These are phyloP conservation scores for Phylloboletellus chloephorus DNA, from an alignment of 1,284 basidiomycete species.

Conservation along the genomic window DNA sequence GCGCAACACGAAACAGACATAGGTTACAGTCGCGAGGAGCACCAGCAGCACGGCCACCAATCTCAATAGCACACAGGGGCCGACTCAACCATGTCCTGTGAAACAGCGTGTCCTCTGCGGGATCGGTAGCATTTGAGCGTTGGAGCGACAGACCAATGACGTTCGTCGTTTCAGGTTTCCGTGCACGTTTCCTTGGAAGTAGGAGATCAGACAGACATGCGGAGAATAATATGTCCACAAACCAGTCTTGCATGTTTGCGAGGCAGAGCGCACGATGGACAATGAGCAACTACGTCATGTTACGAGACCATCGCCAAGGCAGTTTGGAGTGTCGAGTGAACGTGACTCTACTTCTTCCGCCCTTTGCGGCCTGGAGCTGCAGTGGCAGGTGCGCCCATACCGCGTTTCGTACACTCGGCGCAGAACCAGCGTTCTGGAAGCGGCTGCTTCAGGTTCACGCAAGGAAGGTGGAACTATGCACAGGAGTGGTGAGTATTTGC, in stretches of 20 bases:
- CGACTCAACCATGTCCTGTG: background rate
- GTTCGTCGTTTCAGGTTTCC: constrained; percentile 2
- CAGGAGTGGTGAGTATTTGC: constrained; percentile 15
- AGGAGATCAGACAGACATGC: background rate
- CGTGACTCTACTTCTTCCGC: constrained; percentile 35
- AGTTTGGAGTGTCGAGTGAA: background rate
- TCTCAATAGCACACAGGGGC: background rate
- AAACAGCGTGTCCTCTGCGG: no score
- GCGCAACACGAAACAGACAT: background rate
- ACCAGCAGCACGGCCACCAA: background rate
- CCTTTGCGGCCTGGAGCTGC: constrained; percentile 34
- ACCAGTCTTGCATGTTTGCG: background rate
- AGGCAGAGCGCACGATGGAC: background rate
- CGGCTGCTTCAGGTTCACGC: constrained; percentile 55
- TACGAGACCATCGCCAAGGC: no score
- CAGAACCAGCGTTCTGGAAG: constrained; percentile 61
- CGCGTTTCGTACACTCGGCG: constrained; percentile 42
- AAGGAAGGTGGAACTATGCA: constrained; percentile 55
- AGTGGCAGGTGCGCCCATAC: constrained; percentile 28
- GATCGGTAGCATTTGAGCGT: no score
- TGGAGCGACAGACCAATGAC: background rate
- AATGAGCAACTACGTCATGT: background rate
- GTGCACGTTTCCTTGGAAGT: background rate
- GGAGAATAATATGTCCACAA: constrained; percentile 4
- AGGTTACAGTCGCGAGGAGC: background rate